Evolutionary conservation across 2,329 filamentous ascomycete species (phyloP), one percentile per base, ranked within the genome.

Genomic region (Elsinoe perseae): DNA sequence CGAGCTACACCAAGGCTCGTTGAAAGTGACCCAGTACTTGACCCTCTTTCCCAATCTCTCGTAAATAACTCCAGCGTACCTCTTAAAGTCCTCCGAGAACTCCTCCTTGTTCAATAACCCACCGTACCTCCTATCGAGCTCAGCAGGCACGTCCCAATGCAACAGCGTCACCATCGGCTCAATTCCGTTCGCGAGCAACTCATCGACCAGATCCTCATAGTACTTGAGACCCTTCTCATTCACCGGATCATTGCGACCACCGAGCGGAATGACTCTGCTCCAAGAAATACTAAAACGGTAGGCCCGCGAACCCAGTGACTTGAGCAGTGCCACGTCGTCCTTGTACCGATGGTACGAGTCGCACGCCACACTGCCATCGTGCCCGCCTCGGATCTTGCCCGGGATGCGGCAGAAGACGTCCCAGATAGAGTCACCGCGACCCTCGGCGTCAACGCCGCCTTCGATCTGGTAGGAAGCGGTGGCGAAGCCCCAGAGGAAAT

Each of bases 11-110:
- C 87, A 93, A 2, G 89, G 89, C 75, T 61, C 59, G 69, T 93
- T 93, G 74, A 92, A 89, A 23, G 88, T 93, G 70, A 91, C 88
- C 89, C 89, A 95, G 72, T 88, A 79, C 75, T 89, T 89, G 65
- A 90, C 88, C 70, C 84, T 85, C 55, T 83, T 80, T 50, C 80
- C 79, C 57, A 95, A 77, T 1, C 83, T 81, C 67, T 85, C 78
- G 74, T 90, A 95, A 64, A 89, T 77, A 46, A 89, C 76, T 60
- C 85, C 83, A 8, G 89, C 86, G 67, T 91, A 95, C 72, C 85
- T 75, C 63, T 86, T 84, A 68, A 83, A 95, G 73, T 95, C 89
- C 58, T 84, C 80, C 2, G 87, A 83, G 70, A 93, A 95, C 73
- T 95, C 89, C 42, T 83, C 77, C 68, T 87, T 85, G 77, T 90